Conservation (phyloP, 805 yeast species). For the Suhomyces vadensis region DNA sequence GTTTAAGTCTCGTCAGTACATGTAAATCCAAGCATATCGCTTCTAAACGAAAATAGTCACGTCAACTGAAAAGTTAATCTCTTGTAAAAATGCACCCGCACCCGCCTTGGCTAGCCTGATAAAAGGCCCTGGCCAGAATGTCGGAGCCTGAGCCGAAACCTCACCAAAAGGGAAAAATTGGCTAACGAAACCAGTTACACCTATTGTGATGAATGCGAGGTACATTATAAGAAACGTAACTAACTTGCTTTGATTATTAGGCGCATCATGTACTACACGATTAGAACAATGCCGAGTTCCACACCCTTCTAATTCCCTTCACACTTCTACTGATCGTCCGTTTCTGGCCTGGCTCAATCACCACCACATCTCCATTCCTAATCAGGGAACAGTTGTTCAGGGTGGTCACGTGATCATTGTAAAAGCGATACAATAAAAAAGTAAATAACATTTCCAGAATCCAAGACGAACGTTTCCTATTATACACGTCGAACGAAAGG, state of each 20-base stretch:
- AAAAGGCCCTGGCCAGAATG: neutral
- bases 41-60: neutral
- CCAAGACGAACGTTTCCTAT: neutral
- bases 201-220: neutral
- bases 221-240: neutral
- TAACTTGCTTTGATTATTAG: neutral
- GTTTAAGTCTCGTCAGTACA: neutral
- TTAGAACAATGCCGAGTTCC: neutral
- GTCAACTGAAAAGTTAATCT: neutral
- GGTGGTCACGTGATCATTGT: neutral
- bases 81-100: neutral
- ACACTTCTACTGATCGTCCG: no score
- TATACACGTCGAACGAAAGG: neutral
- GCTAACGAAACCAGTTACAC: neutral
- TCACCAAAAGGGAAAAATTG: neutral
- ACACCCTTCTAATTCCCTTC: no score
- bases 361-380: neutral
- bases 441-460: constrained; percentile 1
- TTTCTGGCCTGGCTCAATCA: neutral
- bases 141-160: neutral
- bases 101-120: neutral
- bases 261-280: neutral
- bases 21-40: neutral
- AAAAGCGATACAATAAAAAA: constrained; percentile 2
- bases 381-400: neutral